These are phyloP conservation scores for Trichoderma oligosporum DNA, from an alignment of 2,329 filamentous ascomycete species.

Conservation along the genomic window DNA sequence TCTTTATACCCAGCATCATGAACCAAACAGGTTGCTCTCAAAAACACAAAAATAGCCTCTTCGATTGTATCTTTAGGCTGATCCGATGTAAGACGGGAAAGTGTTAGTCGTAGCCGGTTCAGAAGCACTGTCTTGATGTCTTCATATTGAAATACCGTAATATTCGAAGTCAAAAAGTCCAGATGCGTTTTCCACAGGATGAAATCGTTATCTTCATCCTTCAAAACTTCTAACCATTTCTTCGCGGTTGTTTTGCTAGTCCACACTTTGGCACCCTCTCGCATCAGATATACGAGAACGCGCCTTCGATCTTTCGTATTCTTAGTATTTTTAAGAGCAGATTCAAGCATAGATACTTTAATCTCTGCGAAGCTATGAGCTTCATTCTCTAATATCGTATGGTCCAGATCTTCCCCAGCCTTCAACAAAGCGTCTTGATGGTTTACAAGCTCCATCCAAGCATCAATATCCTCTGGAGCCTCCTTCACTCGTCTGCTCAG, in stretches of 20 bases:
- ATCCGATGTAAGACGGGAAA: slow-evolving; percentile 17
- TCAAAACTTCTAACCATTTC: slow-evolving; percentile 58
- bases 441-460: slow-evolving; percentile 75
- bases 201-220: slow-evolving; percentile 38
- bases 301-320: slow-evolving; percentile 49
- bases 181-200: slow-evolving; percentile 70
- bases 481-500: slow-evolving; percentile 63
- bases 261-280: slow-evolving; percentile 73
- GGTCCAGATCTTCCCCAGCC: slow-evolving; percentile 43
- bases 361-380: slow-evolving; percentile 69
- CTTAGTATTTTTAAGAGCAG: slow-evolving; percentile 61
- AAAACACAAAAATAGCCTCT: slow-evolving; percentile 62
- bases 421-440: slow-evolving; percentile 69
- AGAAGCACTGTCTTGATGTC: slow-evolving; percentile 57
- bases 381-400: slow-evolving; percentile 55
- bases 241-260: slow-evolving; percentile 55
- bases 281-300: slow-evolving; percentile 66
- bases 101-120: slow-evolving; percentile 41
- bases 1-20: slow-evolving; percentile 76
- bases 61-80: slow-evolving; percentile 17
- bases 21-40: slow-evolving; percentile 70
- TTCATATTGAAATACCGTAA: slow-evolving; percentile 65
- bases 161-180: slow-evolving; percentile 67
- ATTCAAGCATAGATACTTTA: slow-evolving; percentile 74
- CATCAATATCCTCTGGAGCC: slow-evolving; percentile 61